phyloP scores from a whole-genome alignment of 768 basidiomycete genomes.

The Leccinellum rugosiceps region DNA sequence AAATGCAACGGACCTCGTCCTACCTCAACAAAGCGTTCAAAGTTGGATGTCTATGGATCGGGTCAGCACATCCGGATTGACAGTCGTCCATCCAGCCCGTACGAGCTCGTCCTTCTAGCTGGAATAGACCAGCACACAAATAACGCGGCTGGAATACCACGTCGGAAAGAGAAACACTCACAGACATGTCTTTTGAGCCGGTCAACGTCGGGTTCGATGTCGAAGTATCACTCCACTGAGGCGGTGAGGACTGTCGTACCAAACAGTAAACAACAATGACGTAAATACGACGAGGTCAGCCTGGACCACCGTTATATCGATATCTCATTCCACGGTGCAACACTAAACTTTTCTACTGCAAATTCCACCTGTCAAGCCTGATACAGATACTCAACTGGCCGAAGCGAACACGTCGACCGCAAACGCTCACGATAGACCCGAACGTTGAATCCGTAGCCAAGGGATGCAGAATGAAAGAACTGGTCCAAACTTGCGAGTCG shows the following conservation, averaged over 20 bases:
- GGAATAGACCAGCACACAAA: not conserved
- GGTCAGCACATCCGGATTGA: slow-evolving; percentile 17
- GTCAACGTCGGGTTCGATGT: not conserved
- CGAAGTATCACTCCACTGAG: not conserved
- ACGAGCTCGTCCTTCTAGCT: not conserved
- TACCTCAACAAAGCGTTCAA: slow-evolving; percentile 97
- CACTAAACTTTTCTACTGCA: too few species aligned
- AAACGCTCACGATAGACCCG: too few species aligned
- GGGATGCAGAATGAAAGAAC: too few species aligned
- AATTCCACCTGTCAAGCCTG: too few species aligned
- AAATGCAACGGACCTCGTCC: slow-evolving; percentile 64
- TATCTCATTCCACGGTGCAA: too few species aligned
- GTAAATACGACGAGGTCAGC: too few species aligned
- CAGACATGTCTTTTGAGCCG: slow-evolving; percentile 16
- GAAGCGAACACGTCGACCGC: too few species aligned
- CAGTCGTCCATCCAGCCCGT: slow-evolving; percentile 12
- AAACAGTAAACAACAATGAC: not conserved
- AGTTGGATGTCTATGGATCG: slow-evolving; percentile 67
- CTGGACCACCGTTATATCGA: too few species aligned
- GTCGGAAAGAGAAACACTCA: slow-evolving; percentile 6
- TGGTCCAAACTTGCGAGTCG: too few species aligned
- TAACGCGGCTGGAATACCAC: not conserved
- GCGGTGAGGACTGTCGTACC: not conserved
- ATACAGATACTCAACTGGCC: too few species aligned
- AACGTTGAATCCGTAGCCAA: too few species aligned